Conservation (phyloP, 1,284 basidiomycete genomes). For the Ceraceosorus guamensis region DNA sequence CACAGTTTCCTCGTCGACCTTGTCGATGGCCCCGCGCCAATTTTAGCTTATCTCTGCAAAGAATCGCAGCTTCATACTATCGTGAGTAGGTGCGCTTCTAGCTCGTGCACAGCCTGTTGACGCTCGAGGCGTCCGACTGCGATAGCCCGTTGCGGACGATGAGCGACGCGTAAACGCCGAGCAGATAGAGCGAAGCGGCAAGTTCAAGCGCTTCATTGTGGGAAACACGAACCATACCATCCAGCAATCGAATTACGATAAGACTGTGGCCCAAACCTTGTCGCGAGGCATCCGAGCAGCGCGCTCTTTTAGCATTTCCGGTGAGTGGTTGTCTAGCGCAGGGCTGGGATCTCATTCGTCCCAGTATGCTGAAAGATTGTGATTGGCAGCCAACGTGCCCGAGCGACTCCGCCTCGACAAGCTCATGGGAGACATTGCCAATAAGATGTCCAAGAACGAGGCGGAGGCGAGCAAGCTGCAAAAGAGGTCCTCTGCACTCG, state of each 20-base stretch:
- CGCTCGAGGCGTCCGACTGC: too few relatives aligned
- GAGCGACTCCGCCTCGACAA: conserved; percentile 6
- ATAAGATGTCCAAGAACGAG: conserved; percentile 19
- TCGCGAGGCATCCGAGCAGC: background rate
- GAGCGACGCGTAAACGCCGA: conserved; percentile 55
- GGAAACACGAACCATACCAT: conserved; percentile 61
- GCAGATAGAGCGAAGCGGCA: conserved; percentile 58
- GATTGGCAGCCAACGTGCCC: background rate
- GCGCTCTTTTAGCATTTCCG: background rate
- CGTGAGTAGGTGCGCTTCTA: conserved; percentile 9
- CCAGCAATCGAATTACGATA: conserved; percentile 61
- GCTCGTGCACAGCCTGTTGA: background rate
- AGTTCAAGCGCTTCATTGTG: conserved; percentile 57
- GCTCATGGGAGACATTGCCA: conserved; percentile 17
- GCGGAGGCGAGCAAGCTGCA: conserved; percentile 14
- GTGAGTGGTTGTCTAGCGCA: background rate
- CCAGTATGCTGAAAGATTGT: too few relatives aligned
- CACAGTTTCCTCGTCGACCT: conserved; percentile 77
- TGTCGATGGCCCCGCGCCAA: conserved; percentile 51
- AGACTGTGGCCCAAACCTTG: conserved; percentile 7
- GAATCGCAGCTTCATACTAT: conserved; percentile 33
- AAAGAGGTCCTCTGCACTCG: conserved; percentile 12
- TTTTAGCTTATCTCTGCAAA: conserved; percentile 50
- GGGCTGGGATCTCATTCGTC: background rate
- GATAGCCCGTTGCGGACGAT: conserved; percentile 57